A percentile compares a stretch with the other conserved stretches of the same genome.
These are phyloP conservation scores for Pyronema domesticum DNA, from an alignment of 495 filamentous ascomycete genomes.

Conservation along the genomic window DNA sequence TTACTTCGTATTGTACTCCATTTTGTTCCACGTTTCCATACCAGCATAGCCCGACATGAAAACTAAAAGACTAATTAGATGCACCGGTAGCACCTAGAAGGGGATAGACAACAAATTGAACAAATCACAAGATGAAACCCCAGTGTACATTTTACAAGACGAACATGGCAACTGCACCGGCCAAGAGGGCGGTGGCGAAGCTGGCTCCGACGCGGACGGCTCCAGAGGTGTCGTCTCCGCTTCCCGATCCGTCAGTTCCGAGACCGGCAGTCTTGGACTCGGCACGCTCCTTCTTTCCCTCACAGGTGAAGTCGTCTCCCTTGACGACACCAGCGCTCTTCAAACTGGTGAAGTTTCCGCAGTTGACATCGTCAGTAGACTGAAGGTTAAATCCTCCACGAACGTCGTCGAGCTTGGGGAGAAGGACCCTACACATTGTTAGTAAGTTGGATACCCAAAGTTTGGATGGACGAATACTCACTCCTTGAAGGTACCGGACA, in stretches of 20 bases:
- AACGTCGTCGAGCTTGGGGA: conserved; percentile 56
- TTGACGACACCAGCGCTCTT: conserved; percentile 25
- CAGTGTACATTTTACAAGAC: conserved; percentile 14
- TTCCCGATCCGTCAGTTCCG: conserved; percentile 11
- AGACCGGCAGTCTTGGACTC: conserved; percentile 19
- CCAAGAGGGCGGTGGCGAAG: conserved; percentile 9
- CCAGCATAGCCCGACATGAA: background rate
- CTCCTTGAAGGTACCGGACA: conserved; percentile 68
- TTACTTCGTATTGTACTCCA: background rate
- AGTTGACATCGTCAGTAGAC: conserved; percentile 48
- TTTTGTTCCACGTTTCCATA: background rate
- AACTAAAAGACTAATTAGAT: background rate
- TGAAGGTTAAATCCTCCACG: conserved; percentile 75
- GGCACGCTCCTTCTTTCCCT: conserved; percentile 20
- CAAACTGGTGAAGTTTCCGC: conserved; percentile 22
- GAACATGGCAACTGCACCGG: conserved; percentile 17
- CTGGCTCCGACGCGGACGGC: conserved; percentile 21
- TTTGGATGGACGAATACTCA: conserved; percentile 33
- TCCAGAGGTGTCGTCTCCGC: background rate
- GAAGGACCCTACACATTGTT: conserved; percentile 36
- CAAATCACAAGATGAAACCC: conserved; percentile 1
- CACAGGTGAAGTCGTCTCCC: conserved; percentile 29
- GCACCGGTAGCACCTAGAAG: background rate
- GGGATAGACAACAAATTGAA: background rate
- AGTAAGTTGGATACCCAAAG: background rate